Conservation (phyloP, 1,284 basidiomycete genomes). For the Hymenochaete sp. region DNA sequence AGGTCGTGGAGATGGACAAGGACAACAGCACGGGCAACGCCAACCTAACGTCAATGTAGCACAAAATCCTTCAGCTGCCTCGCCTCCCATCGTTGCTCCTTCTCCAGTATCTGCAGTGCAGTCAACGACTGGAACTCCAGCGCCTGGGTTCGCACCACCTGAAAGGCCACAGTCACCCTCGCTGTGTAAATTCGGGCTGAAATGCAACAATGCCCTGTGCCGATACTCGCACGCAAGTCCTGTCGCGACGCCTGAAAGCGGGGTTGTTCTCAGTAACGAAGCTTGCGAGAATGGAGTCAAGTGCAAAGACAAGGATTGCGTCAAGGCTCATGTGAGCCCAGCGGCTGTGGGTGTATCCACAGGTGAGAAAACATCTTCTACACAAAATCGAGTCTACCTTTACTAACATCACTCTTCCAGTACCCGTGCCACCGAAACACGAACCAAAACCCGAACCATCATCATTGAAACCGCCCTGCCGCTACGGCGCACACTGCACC, state of each 20-base stretch:
- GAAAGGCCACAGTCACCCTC: constrained; percentile 75
- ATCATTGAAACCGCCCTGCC: constrained; percentile 45
- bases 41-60: constrained; percentile 4
- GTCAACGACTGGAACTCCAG: constrained; percentile 26
- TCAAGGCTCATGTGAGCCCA: constrained; percentile 82
- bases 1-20: constrained; percentile 20
- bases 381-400: constrained; percentile 3
- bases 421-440: constrained; percentile 17
- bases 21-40: constrained; percentile 9
- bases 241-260: constrained; percentile 83
- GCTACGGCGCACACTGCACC: constrained; percentile 68
- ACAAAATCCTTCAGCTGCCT: constrained; percentile 18
- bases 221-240: constrained; percentile 87
- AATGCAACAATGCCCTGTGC: constrained; percentile 83
- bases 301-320: constrained; percentile 87
- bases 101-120: constrained; percentile 28
- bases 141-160: constrained; percentile 47
- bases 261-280: constrained; percentile 88
- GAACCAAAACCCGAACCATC: constrained; percentile 26
- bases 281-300: constrained; percentile 77
- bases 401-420: not conserved
- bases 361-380: constrained; percentile 32
- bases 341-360: constrained; percentile 52
- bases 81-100: constrained; percentile 29
- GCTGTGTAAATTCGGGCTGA: constrained; percentile 83